Percentiles rank a stretch among this genome's conserved stretches.
Evolutionary conservation across 192 early-diverging fungal genomes (phyloP).

Genomic region (Coemansia sp.): DNA sequence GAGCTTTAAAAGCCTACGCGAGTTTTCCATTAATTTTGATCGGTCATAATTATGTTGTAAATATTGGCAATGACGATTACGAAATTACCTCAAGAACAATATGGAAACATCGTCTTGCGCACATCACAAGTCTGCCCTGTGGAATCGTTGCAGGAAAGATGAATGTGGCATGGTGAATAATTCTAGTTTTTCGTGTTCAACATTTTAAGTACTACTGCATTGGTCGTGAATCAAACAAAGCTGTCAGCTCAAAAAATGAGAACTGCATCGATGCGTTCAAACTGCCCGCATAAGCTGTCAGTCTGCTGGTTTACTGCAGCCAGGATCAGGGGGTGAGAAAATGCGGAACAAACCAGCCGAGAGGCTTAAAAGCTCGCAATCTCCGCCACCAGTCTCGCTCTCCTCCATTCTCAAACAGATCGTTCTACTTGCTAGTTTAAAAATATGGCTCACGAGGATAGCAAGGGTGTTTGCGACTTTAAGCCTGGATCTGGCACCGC

Average conservation of each 20-base stretch:
- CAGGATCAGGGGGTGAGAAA: neutral
- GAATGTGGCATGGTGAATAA: neutral
- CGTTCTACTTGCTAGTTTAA: neutral
- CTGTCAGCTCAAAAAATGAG: neutral
- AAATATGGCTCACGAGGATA: constrained; percentile 3
- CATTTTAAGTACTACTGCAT: neutral
- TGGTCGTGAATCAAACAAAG: neutral
- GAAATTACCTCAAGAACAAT: neutral
- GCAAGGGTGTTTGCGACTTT: constrained; percentile 34
- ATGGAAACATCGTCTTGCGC: neutral
- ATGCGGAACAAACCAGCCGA: neutral
- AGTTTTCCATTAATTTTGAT: too few species aligned
- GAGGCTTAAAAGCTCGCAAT: neutral
- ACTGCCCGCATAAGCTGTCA: neutral
- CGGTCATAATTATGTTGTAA: too few species aligned
- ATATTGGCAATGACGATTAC: too few species aligned
- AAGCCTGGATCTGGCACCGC: constrained; percentile 15
- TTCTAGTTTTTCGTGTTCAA: neutral
- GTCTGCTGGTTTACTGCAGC: neutral
- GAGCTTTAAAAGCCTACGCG: too few species aligned
- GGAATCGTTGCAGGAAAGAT: neutral
- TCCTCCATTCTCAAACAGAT: neutral
- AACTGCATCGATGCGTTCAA: neutral
- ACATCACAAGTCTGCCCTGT: neutral
- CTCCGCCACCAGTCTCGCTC: neutral